Percentiles rank a stretch among this genome's conserved stretches.
Evolutionary conservation across 2,329 filamentous ascomycete species (phyloP).

Genomic region (Diaporthe eres): DNA sequence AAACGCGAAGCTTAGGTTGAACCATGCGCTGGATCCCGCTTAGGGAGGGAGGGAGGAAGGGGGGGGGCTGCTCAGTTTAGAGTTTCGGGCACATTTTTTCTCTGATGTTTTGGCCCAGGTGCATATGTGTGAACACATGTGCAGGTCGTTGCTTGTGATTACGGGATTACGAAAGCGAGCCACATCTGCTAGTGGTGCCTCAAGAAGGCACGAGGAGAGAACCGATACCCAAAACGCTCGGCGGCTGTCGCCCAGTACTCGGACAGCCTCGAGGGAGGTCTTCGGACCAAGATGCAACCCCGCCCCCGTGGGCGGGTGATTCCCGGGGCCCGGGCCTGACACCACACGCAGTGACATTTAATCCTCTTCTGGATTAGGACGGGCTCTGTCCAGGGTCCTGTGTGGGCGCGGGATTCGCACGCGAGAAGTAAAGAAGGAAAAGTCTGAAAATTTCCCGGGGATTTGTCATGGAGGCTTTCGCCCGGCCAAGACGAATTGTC

Average conservation of each 20-base stretch:
- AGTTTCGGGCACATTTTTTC: conserved; percentile 1
- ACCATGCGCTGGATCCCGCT: background rate
- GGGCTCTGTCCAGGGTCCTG: background rate
- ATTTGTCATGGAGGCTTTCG: background rate
- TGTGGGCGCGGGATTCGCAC: background rate
- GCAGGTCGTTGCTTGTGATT: background rate
- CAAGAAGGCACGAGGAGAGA: background rate
- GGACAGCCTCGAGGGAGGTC: conserved; percentile 11
- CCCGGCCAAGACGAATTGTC: conserved; percentile 10
- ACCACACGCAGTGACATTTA: background rate
- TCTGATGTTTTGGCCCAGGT: background rate
- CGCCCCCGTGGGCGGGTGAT: conserved; percentile 7
- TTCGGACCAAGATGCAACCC: conserved; percentile 26
- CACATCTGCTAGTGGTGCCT: too few species aligned
- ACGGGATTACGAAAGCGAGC: background rate
- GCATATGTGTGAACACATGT: background rate
- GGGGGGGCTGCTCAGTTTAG: conserved; percentile 3
- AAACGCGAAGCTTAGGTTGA: conserved; percentile 23
- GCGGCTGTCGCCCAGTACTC: conserved; percentile 1
- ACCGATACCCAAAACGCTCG: background rate
- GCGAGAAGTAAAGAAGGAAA: background rate
- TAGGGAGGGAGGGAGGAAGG: background rate
- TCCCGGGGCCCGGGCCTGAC: background rate
- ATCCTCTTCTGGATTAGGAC: conserved; percentile 20
- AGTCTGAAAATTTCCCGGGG: background rate